Evolutionary conservation across 2,329 filamentous ascomycete genomes (phyloP).

Genomic region (Anisogramma anomala): DNA sequence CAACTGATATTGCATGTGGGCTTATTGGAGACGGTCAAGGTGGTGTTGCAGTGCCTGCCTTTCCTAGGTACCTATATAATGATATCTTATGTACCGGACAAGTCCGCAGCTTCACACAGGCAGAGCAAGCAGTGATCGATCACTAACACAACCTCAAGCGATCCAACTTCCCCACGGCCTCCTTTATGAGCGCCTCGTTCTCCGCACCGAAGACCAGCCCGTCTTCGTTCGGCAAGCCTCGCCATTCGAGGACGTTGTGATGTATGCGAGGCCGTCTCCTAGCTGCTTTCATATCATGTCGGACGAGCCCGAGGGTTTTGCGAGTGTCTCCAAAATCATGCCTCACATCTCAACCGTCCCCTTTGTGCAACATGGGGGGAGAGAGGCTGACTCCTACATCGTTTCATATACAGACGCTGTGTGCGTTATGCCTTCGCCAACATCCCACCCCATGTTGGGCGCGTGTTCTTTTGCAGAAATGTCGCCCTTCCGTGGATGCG

Average conservation of each 20-base stretch:
- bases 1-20: conserved; percentile 61
- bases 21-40: conserved; percentile 43
- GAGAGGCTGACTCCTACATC: no score
- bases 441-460: conserved; percentile 55
- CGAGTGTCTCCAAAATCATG: no score
- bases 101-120: no score
- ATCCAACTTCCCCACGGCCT: conserved; percentile 47
- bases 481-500: conserved; percentile 63
- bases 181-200: conserved; percentile 44
- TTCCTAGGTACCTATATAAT: conserved; percentile 47
- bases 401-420: conserved; percentile 36
- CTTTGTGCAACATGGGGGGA: no score
- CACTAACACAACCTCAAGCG: conserved; percentile 28
- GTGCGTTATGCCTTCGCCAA: conserved; percentile 67
- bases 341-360: no score
- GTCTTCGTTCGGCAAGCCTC: conserved; percentile 60
- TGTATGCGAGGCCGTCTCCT: no score
- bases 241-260: conserved; percentile 64
- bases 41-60: conserved; percentile 51
- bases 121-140: no score
- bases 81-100: no score
- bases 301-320: no score
- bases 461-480: conserved; percentile 65
- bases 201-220: conserved; percentile 32
- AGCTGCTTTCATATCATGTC: no score